These are phyloP conservation scores for Ophiostoma piceae DNA, from an alignment of 2,329 filamentous ascomycete genomes.

Conservation along the genomic window DNA sequence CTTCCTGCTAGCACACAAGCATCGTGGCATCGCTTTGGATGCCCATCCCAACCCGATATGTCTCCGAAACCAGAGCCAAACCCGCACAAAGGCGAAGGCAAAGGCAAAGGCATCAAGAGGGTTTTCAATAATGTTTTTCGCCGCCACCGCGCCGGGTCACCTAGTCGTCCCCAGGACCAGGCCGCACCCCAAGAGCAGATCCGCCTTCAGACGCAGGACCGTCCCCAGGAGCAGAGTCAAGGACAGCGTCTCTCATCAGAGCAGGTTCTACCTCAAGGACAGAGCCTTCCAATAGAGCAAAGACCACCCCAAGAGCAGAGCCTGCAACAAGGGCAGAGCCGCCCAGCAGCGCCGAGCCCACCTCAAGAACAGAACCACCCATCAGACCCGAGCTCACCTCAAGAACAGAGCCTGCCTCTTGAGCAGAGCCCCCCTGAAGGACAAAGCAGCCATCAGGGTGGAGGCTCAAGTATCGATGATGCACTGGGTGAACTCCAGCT, in stretches of 20 bases:
- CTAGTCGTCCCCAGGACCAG: no score
- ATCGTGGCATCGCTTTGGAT: not conserved
- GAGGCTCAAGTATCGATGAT: not conserved
- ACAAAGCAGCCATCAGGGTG: not conserved
- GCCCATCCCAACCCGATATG: not conserved
- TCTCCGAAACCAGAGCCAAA: not conserved
- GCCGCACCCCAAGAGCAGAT: no score
- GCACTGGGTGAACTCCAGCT: not conserved
- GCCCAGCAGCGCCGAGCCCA: no score
- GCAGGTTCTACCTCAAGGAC: not conserved
- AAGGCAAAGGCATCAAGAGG: not conserved
- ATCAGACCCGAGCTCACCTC: no score
- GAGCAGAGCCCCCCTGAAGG: not conserved
- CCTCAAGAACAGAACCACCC: no score
- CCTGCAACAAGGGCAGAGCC: no score
- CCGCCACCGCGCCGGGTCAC: no score
- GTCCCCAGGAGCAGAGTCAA: no score
- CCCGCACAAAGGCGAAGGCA: not conserved
- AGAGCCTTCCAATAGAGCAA: not conserved
- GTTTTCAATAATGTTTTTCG: no score
- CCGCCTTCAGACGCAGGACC: no score
- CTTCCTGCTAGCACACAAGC: not conserved
- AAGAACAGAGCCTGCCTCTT: not conserved
- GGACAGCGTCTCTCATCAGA: no score
- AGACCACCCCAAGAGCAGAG: no score